These are phyloP conservation scores for Abelmoschus esculentus DNA, from an alignment of 345 rosid genomes.

Conservation along the genomic window DNA sequence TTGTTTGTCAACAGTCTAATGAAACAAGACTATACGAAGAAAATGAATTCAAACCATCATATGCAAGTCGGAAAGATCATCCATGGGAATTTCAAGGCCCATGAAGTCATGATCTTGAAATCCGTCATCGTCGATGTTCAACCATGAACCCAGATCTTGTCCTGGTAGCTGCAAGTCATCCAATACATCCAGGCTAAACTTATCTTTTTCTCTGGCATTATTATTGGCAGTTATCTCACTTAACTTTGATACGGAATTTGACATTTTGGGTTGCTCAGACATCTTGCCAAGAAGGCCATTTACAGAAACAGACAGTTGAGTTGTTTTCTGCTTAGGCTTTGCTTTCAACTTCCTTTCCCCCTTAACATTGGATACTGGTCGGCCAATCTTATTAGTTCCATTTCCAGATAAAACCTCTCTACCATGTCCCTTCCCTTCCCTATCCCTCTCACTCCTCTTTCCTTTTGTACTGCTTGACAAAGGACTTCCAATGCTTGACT, in stretches of 20 bases:
- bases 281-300: conserved; percentile 58
- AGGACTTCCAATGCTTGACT: conserved; percentile 48
- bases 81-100: conserved; percentile 99
- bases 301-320: conserved; percentile 68
- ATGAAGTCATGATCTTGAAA: conserved; percentile 80
- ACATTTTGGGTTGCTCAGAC: conserved; percentile 52
- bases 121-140: conserved; percentile 88
- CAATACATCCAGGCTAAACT: conserved; percentile 51
- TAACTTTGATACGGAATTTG: conserved; percentile 41
- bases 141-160: conserved; percentile 86
- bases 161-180: conserved; percentile 75
- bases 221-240: conserved; percentile 29
- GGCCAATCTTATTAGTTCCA: conserved; percentile 67
- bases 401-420: conserved; percentile 58
- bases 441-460: conserved; percentile 94
- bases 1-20: conserved; percentile 66
- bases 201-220: conserved; percentile 46
- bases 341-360: conserved; percentile 84
- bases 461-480: conserved; percentile 77
- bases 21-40: conserved; percentile 69
- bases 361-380: conserved; percentile 65
- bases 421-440: conserved; percentile 83
- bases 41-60: conserved; percentile 80
- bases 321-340: conserved; percentile 86
- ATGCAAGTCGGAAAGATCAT: conserved; percentile 89